phyloP scores from a whole-genome alignment of 225 moss, liverwort and hornwort species.

The Physcomitrium patens region DNA sequence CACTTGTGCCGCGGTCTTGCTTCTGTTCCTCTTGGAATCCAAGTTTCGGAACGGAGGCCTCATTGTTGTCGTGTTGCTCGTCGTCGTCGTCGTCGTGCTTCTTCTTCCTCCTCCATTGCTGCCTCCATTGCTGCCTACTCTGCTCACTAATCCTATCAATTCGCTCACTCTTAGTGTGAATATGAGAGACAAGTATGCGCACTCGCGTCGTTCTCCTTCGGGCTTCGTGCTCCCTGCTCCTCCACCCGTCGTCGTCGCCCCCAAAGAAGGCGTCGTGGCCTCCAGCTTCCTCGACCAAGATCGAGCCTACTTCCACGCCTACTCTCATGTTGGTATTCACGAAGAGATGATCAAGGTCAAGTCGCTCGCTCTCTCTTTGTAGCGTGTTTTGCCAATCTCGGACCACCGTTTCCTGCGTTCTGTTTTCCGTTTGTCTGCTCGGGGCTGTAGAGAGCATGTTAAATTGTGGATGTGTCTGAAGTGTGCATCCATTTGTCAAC shows the following conservation, averaged over 20 bases:
- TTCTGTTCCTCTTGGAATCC: neutral
- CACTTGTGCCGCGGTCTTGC: constrained; percentile 1
- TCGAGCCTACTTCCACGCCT: constrained; percentile 96
- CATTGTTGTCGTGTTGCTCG: neutral
- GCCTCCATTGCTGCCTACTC: too few species aligned
- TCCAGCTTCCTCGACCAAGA: constrained; percentile 74
- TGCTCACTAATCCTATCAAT: neutral
- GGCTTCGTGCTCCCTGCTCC: constrained; percentile 14
- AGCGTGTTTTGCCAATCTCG: neutral
- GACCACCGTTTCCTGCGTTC: constrained; percentile 2
- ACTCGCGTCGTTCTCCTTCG: constrained; percentile 39
- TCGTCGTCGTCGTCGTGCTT: too few species aligned
- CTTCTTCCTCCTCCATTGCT: constrained; percentile 3
- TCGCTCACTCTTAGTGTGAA: neutral
- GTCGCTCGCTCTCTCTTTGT: neutral
- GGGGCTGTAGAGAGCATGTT: neutral
- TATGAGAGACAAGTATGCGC: constrained; percentile 49
- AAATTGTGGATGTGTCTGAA: neutral
- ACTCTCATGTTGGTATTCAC: constrained; percentile 95
- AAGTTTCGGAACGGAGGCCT: constrained; percentile 1
- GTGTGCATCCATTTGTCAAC: neutral
- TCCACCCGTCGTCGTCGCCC: constrained; percentile 23
- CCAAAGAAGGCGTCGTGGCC: constrained; percentile 51
- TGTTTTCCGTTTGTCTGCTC: neutral
- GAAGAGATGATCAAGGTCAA: constrained; percentile 96